These are phyloP conservation scores for Hymenoscyphus albidus DNA, from an alignment of 2,329 filamentous ascomycete genomes.

Conservation along the genomic window DNA sequence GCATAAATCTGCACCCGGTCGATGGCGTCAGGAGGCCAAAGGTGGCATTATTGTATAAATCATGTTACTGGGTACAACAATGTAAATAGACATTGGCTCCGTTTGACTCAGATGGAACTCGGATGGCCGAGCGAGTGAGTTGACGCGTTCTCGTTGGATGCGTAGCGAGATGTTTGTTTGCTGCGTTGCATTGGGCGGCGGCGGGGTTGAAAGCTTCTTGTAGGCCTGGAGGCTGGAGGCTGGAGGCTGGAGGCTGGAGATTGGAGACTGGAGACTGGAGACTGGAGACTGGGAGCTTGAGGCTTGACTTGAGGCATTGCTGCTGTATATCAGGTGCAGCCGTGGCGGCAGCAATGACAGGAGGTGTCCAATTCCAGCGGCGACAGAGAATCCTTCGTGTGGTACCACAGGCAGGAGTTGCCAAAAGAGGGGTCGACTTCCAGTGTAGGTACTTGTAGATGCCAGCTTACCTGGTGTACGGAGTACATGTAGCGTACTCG, in stretches of 20 bases:
- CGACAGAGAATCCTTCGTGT: constrained; percentile 5
- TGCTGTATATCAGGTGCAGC: background rate
- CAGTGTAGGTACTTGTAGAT: background rate
- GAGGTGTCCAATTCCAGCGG: background rate
- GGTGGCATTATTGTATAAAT: background rate
- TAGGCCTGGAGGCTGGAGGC: background rate
- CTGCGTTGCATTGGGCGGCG: background rate
- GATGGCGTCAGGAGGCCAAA: background rate
- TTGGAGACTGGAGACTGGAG: background rate
- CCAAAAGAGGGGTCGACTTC: background rate
- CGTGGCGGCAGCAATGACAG: background rate
- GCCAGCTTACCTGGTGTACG: background rate
- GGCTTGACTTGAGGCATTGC: constrained; percentile 5
- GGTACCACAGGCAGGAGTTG: background rate
- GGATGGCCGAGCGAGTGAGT: background rate
- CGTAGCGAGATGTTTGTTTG: background rate
- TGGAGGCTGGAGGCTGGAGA: background rate
- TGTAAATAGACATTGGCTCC: background rate
- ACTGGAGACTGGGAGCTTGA: background rate
- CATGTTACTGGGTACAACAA: background rate
- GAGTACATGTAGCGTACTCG: background rate
- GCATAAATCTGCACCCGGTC: background rate
- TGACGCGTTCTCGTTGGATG: background rate
- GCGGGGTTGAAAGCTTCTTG: background rate
- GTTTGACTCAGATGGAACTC: background rate